Conservation (phyloP, 176 grass and related monocot species). For the Oryza coarctata region DNA sequence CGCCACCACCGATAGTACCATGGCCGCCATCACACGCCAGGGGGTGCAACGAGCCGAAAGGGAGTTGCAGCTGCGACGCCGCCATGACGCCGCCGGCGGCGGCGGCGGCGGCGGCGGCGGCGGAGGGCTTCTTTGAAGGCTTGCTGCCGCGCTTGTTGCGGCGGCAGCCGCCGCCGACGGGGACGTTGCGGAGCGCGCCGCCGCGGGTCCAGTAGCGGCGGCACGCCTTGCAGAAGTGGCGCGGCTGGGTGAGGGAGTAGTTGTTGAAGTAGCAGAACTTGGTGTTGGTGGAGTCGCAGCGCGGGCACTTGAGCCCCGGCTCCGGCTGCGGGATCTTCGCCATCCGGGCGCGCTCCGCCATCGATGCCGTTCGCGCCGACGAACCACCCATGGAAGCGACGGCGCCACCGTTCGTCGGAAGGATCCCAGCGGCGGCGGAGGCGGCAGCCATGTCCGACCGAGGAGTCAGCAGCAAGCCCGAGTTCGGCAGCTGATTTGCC, state of each 20-base stretch:
- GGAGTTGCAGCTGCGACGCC: neutral
- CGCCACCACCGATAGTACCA: neutral
- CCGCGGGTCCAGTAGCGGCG: constrained; percentile 63
- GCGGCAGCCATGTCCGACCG: neutral
- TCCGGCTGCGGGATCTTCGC: constrained; percentile 47
- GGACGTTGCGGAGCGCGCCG: constrained; percentile 45
- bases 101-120: neutral
- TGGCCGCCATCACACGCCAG: neutral
- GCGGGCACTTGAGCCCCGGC: constrained; percentile 50
- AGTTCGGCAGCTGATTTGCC: neutral
- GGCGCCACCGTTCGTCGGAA: neutral
- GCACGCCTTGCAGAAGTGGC: constrained; percentile 68
- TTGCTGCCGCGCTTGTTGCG: constrained; percentile 49
- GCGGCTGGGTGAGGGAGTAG: constrained; percentile 59
- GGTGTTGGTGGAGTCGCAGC: constrained; percentile 54
- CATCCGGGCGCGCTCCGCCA: constrained; percentile 47
- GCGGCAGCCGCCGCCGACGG: constrained; percentile 50
- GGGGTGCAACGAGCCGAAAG: constrained; percentile 36
- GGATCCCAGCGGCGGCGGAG: constrained; percentile 40
- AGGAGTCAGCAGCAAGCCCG: neutral
- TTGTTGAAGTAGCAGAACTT: constrained; percentile 74
- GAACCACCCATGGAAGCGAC: neutral
- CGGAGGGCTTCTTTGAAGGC: neutral
- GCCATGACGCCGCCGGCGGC: neutral
- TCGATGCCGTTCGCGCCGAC: constrained; percentile 26